Base-by-base conservation (phyloP, 2,329 filamentous ascomycete species). In the Monosporascus sp. region DNA sequence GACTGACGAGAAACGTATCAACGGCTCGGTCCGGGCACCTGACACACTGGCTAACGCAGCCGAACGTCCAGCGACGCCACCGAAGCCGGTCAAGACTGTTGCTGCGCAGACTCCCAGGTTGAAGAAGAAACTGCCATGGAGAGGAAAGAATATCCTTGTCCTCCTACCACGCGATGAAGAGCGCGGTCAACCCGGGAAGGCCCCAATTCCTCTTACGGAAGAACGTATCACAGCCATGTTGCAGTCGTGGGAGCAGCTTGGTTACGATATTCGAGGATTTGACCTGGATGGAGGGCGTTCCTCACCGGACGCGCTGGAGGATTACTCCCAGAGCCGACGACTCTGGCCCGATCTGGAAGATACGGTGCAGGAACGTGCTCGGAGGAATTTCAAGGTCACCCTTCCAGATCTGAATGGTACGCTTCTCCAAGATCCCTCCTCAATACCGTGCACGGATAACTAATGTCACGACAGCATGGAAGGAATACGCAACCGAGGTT, bases 401-500 rank as follows among this genome's bases (percentile, higher is more conserved):
- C 77, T 94, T 55, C 88, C 89, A 2, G 87, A 90, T 63, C 72
- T 87, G 57, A 84, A 85, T 66, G 76, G 77, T 80, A 65, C 67
- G 76, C 61, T 49, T 41, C 9, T 37, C 45, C 27, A 11, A 51
- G 44, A 20, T 44, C n/a, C 49, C 50, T 46, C 39, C 25, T 47
- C 38, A 25, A 48, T 24, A 20, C 9, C 8, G 8, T 43, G 20
- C 5, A 46, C 22, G 48, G 48, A 25, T 17, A 50, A 51, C 55
- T 63, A 52, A 63, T 25, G 27, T 25, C 48, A 2, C 41, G 48
- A n/a, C 52, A 78, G 78, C 80, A 1, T 84, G 81, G 81, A 87
- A 90, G 64, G 77, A 84, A 25, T 96, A 97, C 69, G 88, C 92
- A 54, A 82, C 88, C 51, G 86, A 88, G 60, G 75, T 97, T 37